phyloP scores from a whole-genome alignment of 768 basidiomycete species.

The Suillus fuscotomentosus region DNA sequence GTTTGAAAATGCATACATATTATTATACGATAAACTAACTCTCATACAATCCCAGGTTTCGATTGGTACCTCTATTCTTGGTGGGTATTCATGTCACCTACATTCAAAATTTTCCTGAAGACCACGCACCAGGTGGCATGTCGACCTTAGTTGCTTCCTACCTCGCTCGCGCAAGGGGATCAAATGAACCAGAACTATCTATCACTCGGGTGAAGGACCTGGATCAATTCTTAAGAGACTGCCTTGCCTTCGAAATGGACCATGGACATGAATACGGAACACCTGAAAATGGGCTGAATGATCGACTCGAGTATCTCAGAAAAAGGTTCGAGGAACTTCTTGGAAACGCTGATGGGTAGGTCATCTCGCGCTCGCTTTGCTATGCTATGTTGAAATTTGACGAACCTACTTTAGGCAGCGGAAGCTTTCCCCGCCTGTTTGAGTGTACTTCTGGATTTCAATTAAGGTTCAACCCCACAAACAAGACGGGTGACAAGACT shows the following conservation, averaged over 20 bases:
- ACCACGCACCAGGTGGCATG: constrained; percentile 45
- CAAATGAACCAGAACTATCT: constrained; percentile 69
- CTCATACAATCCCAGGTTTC: constrained; percentile 23
- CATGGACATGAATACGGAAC: constrained; percentile 38
- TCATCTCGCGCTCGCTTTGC: background rate
- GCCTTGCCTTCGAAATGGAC: constrained; percentile 56
- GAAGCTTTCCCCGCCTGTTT: background rate
- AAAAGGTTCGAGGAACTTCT: constrained; percentile 29
- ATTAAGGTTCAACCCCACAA: background rate
- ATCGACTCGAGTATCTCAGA: constrained; percentile 13
- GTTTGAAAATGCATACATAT: constrained; percentile 10
- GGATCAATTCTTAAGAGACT: constrained; percentile 66
- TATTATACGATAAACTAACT: background rate
- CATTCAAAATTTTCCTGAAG: background rate
- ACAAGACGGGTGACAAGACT: background rate
- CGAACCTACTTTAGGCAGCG: background rate
- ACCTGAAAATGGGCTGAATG: constrained; percentile 10
- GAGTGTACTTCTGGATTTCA: background rate
- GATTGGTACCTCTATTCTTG: constrained; percentile 34
- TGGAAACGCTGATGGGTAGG: constrained; percentile 15
- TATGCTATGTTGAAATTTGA: background rate
- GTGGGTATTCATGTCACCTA: constrained; percentile 17
- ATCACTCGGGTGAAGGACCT: constrained; percentile 55
- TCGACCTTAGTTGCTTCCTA: constrained; percentile 71
- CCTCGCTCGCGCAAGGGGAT: constrained; percentile 66